Evolutionary conservation across 2,329 filamentous ascomycete species (phyloP).

Genomic region (Verticillium alfalfae): DNA sequence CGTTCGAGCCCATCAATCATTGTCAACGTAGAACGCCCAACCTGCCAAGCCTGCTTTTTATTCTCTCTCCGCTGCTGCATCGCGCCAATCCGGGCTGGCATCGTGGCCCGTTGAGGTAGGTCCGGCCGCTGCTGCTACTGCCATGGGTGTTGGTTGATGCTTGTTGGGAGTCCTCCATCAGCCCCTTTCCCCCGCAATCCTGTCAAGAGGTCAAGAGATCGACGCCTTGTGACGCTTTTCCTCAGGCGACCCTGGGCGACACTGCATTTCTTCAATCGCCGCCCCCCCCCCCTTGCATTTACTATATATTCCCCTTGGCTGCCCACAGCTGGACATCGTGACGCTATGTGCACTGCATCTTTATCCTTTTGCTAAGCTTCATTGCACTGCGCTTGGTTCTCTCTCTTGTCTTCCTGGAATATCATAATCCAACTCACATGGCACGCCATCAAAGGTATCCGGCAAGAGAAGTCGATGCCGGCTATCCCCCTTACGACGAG

Average conservation of each 20-base stretch:
- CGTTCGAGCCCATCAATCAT: background rate
- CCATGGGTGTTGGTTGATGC: background rate
- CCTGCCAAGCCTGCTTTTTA: background rate
- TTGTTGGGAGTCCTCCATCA: background rate
- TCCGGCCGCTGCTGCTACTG: background rate
- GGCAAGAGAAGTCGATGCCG: background rate
- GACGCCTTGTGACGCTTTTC: conserved; percentile 3
- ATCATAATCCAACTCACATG: background rate
- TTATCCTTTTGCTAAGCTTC: background rate
- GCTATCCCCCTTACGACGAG: conserved; percentile 1
- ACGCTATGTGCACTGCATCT: background rate
- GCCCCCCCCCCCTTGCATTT: background rate
- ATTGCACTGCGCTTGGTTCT: background rate
- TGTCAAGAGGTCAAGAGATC: background rate
- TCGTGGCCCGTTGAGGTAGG: background rate
- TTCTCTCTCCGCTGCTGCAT: background rate
- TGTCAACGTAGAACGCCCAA: background rate
- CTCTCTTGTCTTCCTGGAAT: background rate
- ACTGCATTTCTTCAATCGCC: background rate
- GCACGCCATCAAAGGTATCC: background rate
- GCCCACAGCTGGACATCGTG: background rate
- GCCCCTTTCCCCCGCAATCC: background rate
- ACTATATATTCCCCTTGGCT: background rate
- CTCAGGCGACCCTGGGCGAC: background rate
- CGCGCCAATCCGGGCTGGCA: background rate